Evolutionary conservation across 192 early-diverging fungal genomes (phyloP).

Genomic region (Oehlia diaphana): DNA sequence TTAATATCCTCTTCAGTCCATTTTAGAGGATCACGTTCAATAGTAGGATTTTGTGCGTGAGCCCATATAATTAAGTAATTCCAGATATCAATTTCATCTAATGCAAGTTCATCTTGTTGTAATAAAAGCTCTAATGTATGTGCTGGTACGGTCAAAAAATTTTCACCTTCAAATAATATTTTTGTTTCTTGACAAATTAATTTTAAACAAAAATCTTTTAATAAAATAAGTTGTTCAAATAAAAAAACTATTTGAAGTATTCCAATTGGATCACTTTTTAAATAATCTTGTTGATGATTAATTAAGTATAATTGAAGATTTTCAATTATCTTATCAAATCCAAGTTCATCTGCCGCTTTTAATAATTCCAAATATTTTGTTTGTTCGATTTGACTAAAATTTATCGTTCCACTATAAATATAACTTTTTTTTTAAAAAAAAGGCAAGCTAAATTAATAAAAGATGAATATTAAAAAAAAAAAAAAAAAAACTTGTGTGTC

Average conservation of each 20-base stretch:
- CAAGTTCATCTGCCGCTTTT: not conserved
- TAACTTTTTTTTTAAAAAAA: not conserved
- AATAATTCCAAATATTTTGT: not conserved
- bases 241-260: not conserved
- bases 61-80: not conserved
- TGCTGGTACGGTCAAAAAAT: not conserved
- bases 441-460: not conserved
- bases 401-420: not conserved
- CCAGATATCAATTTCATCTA: not conserved
- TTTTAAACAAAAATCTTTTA: not conserved
- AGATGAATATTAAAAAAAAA: no score
- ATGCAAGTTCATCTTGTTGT: not conserved
- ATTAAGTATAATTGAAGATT: not conserved
- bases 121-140: not conserved
- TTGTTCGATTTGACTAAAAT: not conserved
- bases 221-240: not conserved
- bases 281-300: not conserved
- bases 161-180: not conserved
- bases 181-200: not conserved
- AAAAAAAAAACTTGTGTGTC: no score
- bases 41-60: not conserved
- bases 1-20: not conserved
- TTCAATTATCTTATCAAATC: not conserved
- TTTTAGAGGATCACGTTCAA: not conserved
- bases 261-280: not conserved